Base-by-base conservation (phyloP, 2,329 filamentous ascomycete species). In the Passalora sequoiae region DNA sequence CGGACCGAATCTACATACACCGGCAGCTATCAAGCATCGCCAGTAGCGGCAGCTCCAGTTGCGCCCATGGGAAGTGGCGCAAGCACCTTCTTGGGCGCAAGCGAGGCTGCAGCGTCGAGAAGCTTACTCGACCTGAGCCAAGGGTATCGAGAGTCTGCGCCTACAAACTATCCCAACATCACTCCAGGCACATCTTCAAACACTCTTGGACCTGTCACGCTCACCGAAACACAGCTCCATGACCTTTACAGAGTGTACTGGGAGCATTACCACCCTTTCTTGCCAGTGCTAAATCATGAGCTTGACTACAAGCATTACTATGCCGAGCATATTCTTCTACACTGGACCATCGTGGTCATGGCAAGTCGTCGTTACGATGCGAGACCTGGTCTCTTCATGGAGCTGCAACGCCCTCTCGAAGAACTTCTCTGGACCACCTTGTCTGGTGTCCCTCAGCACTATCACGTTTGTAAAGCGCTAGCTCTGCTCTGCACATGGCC, bases 401-500 rank as follows among this genome's bases (percentile, higher is more conserved):
- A 81, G 43, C 71, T 91, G 6, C 80, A 84, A 22, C 69, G 68
- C 17, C 78, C 78, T 0, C 67, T 89, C 54, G 85, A 82, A 9
- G 74, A 81, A 52, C 71, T 89, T 52, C 70, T 91, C 27, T 91
- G 86, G 85, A 77, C 77, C 31, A 89, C 85, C 1, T 80, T 91
- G 36, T 80, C 81, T 17, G 81, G 86, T 48, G 84, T 88, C 0
- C 85, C 86, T 1, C 85, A 83, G 59, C 86, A 79, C 54, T 86
- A 89, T 62, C 84, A 83, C 59, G 81, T 88, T 47, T 84, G 89
- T 61, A 89, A 91, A 68, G 86, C 85, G 2, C 71, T 91, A 55
- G 89, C 84, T 58, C 67, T 92, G 44, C 67, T 89, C 30, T 91
- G 86, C 63, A 86, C 83, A 4, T 92, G 86, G 86, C 86, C 86